phyloP scores from a whole-genome alignment of 768 basidiomycete species.

The Guyanaporus albipodus region DNA sequence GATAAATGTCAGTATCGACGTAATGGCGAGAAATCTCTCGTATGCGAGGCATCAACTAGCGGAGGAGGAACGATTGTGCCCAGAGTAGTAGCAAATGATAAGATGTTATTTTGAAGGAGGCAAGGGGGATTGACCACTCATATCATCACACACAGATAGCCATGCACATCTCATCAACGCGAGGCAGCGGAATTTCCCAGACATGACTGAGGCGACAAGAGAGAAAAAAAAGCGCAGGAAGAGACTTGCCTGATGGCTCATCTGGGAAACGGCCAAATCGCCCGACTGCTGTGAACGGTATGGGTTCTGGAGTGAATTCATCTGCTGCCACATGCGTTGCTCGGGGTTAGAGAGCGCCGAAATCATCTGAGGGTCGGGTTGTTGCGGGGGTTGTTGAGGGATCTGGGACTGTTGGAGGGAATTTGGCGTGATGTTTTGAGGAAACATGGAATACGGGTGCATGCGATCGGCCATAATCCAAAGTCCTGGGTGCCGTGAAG shows the following conservation, averaged over 20 bases:
- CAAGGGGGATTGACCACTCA: slow-evolving; percentile 20
- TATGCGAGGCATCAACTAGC: slow-evolving; percentile 4
- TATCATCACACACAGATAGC: slow-evolving; percentile 11
- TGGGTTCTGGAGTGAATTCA: slow-evolving; percentile 43
- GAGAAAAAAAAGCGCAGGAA: slow-evolving; percentile 11
- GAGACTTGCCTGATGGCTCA: slow-evolving; percentile 46
- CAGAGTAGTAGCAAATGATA: slow-evolving; percentile 7
- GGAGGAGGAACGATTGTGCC: slow-evolving; percentile 1
- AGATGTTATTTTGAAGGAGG: slow-evolving; percentile 7
- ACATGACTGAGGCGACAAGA: slow-evolving; percentile 4
- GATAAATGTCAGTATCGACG: slow-evolving; percentile 22
- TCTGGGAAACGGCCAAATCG: slow-evolving; percentile 38
- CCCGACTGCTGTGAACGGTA: slow-evolving; percentile 41
- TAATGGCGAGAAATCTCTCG: slow-evolving; percentile 12
- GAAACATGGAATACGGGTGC: slow-evolving; percentile 51
- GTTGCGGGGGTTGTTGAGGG: slow-evolving; percentile 43
- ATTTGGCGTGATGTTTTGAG: slow-evolving; percentile 43
- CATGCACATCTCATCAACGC: slow-evolving; percentile 12
- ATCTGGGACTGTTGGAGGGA: slow-evolving; percentile 41
- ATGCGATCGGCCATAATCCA: slow-evolving; percentile 62
- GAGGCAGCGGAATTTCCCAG: slow-evolving; percentile 15
- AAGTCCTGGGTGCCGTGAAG: slow-evolving; percentile 22
- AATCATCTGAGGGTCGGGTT: slow-evolving; percentile 36
- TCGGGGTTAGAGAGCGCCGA: slow-evolving; percentile 47
- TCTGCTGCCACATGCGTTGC: slow-evolving; percentile 58